Evolutionary conservation across 2,329 filamentous ascomycete species (phyloP).

Genomic region (Fusarium mangiferae): DNA sequence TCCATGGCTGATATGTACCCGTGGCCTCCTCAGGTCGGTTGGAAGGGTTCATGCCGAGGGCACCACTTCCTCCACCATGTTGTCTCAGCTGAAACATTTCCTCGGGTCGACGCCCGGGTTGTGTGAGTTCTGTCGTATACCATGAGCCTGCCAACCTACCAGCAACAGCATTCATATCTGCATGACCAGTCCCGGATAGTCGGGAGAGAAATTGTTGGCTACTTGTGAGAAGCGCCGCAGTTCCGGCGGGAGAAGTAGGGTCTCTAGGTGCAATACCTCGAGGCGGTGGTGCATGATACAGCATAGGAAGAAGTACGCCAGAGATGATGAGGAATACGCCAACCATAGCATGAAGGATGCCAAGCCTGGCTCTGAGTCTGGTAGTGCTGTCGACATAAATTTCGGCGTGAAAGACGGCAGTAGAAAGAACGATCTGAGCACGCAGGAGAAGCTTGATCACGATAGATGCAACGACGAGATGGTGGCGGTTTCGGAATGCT

Average conservation of each 20-base stretch:
- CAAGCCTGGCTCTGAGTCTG: slow-evolving; percentile 31
- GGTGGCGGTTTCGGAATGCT: slow-evolving; percentile 40
- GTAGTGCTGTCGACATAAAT: slow-evolving; percentile 32
- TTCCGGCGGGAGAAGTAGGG: slow-evolving; percentile 44
- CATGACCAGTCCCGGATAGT: slow-evolving; percentile 39
- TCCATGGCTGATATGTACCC: slow-evolving; percentile 43
- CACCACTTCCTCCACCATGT: slow-evolving; percentile 32
- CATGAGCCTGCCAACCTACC: slow-evolving; percentile 42
- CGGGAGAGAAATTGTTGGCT: slow-evolving; percentile 40
- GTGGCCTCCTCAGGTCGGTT: slow-evolving; percentile 17
- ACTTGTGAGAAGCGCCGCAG: slow-evolving; percentile 38
- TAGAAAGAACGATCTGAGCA: slow-evolving; percentile 43
- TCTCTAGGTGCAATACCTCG: slow-evolving; percentile 44
- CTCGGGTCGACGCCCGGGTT: slow-evolving; percentile 34
- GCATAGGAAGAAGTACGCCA: slow-evolving; percentile 37
- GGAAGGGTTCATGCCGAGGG: slow-evolving; percentile 18
- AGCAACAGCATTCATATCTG: slow-evolving; percentile 36
- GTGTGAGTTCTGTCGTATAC: slow-evolving; percentile 43
- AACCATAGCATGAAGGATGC: slow-evolving; percentile 39
- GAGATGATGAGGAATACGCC: slow-evolving; percentile 38
- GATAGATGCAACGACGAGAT: slow-evolving; percentile 41
- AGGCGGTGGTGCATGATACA: slow-evolving; percentile 42
- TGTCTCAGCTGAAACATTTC: slow-evolving; percentile 43
- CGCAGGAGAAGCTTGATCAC: slow-evolving; percentile 39
- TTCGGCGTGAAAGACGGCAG: slow-evolving; percentile 40